phyloP scores from a whole-genome alignment of 148 eudicot genomes.

The Silene uniflora region DNA sequence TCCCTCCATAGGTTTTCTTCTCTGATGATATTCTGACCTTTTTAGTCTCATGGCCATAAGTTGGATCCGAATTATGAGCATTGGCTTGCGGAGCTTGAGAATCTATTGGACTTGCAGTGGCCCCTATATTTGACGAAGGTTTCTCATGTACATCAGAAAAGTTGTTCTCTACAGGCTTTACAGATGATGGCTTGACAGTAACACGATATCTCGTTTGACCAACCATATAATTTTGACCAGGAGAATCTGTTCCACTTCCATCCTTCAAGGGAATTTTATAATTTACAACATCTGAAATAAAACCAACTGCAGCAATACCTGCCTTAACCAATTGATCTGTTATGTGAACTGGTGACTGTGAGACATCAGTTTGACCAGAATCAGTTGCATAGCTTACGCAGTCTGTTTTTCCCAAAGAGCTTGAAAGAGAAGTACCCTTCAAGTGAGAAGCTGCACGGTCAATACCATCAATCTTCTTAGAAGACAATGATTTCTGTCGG shows the following conservation, averaged over 20 bases:
- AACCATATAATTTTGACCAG: slow-evolving; percentile 43
- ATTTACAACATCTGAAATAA: slow-evolving; percentile 66
- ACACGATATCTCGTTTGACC: slow-evolving; percentile 42
- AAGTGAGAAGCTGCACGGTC: slow-evolving; percentile 39
- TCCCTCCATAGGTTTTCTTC: slow-evolving; percentile 16
- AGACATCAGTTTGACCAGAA: slow-evolving; percentile 31
- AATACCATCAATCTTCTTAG: slow-evolving; percentile 37
- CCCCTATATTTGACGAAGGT: slow-evolving; percentile 33
- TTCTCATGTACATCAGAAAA: slow-evolving; percentile 30
- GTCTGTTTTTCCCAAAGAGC: slow-evolving; percentile 29
- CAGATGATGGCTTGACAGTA: slow-evolving; percentile 39
- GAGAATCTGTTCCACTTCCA: slow-evolving; percentile 44
- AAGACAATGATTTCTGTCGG: slow-evolving; percentile 40
- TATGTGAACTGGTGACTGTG: slow-evolving; percentile 48
- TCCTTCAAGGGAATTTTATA: slow-evolving; percentile 58
- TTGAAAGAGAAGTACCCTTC: slow-evolving; percentile 33
- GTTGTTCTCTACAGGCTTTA: slow-evolving; percentile 33
- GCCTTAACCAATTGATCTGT: slow-evolving; percentile 71
- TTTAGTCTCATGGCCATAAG: slow-evolving; percentile 26
- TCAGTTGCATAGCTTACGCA: slow-evolving; percentile 41
- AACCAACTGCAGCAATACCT: slow-evolving; percentile 72
- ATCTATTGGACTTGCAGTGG: slow-evolving; percentile 32
- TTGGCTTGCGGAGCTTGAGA: slow-evolving; percentile 34
- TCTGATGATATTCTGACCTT: slow-evolving; percentile 24
- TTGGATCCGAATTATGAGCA: slow-evolving; percentile 34